Percentiles rank a stretch among this genome's conserved stretches.
Conservation (phyloP, 1,139 yeast genomes). For the Kluyveromyces sp. region DNA sequence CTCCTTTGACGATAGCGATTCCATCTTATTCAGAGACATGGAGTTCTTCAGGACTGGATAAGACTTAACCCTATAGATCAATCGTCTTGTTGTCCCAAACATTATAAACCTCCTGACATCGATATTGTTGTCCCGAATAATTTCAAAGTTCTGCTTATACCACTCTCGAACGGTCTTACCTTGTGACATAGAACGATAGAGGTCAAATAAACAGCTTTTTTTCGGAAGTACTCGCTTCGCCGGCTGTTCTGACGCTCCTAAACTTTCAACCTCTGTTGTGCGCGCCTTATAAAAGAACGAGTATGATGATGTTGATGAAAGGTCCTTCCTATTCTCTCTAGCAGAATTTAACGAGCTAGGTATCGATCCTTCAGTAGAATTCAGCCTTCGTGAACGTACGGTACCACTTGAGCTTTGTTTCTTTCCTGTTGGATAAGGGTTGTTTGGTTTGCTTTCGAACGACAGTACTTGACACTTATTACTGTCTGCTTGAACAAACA, state of each 20-base stretch:
- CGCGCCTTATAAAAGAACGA: slow-evolving; percentile 8
- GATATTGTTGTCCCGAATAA: slow-evolving; percentile 54
- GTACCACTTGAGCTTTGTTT: slow-evolving; percentile 7
- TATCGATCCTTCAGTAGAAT: slow-evolving; percentile 2
- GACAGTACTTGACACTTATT: slow-evolving; percentile 24
- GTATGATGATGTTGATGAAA: slow-evolving; percentile 13
- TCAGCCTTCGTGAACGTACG: slow-evolving; percentile 4
- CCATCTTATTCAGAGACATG: slow-evolving; percentile 9
- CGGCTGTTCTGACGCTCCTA: slow-evolving; percentile 2
- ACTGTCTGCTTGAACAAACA: slow-evolving; percentile 51
- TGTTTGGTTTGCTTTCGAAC: slow-evolving; percentile 17
- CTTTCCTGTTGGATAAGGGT: slow-evolving; percentile 6
- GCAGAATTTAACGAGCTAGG: slow-evolving; percentile 9
- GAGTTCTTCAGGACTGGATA: slow-evolving; percentile 52
- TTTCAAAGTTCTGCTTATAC: slow-evolving; percentile 59
- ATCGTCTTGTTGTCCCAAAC: slow-evolving; percentile 76
- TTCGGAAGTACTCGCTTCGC: slow-evolving; percentile 41
- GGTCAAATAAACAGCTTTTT: slow-evolving; percentile 58
- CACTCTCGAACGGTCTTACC: slow-evolving; percentile 76
- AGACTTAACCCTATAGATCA: slow-evolving; percentile 73
- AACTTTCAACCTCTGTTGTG: slow-evolving; percentile 9
- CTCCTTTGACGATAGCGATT: slow-evolving; percentile 1
- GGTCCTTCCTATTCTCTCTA: slow-evolving; percentile 6
- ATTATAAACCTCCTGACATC: slow-evolving; percentile 80
- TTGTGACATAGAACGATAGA: slow-evolving; percentile 73